Evolutionary conservation across 768 basidiomycete genomes (phyloP).

Genomic region (Trametes meyenii): DNA sequence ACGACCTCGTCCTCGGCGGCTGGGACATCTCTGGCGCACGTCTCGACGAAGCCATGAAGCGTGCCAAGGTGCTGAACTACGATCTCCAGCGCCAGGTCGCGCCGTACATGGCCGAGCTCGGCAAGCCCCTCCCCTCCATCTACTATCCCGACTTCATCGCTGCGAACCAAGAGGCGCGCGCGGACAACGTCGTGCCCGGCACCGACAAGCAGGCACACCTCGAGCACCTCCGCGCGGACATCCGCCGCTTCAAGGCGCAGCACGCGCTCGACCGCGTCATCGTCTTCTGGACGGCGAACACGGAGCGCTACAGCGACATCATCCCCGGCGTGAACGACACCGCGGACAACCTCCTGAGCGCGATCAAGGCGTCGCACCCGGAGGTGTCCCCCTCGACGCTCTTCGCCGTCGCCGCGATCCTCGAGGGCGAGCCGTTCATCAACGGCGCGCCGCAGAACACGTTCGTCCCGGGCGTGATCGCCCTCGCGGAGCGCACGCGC

Average conservation of each 20-base stretch:
- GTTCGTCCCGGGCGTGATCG: conserved; percentile 93
- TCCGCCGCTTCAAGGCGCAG: conserved; percentile 86
- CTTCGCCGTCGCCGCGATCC: conserved; percentile 94
- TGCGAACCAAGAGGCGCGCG: conserved; percentile 95
- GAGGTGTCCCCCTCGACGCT: conserved; percentile 97
- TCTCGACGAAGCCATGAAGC: conserved; percentile 92
- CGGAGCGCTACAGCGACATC: conserved; percentile 95
- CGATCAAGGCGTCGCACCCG: conserved; percentile 83
- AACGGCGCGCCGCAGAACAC: conserved; percentile 99
- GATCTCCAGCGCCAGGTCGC: conserved; percentile 96
- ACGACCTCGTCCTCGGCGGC: conserved; percentile 95
- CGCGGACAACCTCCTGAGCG: conserved; percentile 77
- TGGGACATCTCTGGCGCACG: conserved; percentile 93
- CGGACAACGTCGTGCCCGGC: conserved; percentile 90
- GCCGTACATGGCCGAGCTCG: conserved; percentile 79
- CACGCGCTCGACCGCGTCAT: conserved; percentile 85
- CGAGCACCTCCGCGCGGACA: conserved; percentile 90
- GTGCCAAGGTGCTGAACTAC: conserved; percentile 92
- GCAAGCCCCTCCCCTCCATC: conserved; percentile 88
- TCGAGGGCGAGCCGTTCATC: conserved; percentile 93
- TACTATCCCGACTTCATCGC: conserved; percentile 99
- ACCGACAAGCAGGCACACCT: conserved; percentile 88
- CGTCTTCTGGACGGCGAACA: conserved; percentile 99
- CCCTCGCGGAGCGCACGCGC: conserved; percentile 84
- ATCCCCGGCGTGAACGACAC: conserved; percentile 96